Evolutionary conservation across 2,329 filamentous ascomycete species (phyloP).

Genomic region (Emydomyces testavorans): DNA sequence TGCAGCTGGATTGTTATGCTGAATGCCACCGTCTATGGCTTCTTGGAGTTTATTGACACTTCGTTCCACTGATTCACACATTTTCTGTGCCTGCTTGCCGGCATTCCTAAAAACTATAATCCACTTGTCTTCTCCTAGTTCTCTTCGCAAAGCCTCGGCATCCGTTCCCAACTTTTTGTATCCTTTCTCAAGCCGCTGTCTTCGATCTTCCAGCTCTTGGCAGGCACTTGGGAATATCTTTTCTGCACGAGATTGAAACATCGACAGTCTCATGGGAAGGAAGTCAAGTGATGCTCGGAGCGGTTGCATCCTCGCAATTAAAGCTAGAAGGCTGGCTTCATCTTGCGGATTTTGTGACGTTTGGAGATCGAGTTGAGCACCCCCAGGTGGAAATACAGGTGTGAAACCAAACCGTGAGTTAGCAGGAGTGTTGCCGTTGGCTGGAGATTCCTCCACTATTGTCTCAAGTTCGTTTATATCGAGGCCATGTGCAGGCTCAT

Average conservation of each 20-base stretch:
- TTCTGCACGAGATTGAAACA: constrained; percentile 69
- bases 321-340: constrained; percentile 72
- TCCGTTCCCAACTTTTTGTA: constrained; percentile 85
- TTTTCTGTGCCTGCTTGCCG: constrained; percentile 81
- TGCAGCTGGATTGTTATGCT: constrained; percentile 57
- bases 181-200: constrained; percentile 62
- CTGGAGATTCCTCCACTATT: constrained; percentile 77
- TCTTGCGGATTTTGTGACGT: constrained; percentile 51
- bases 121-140: constrained; percentile 92
- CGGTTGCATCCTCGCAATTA: constrained; percentile 94
- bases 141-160: constrained; percentile 75
- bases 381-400: constrained; percentile 44
- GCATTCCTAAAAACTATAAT: constrained; percentile 90
- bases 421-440: constrained; percentile 40
- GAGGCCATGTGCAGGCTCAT: constrained; percentile 41
- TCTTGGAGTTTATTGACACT: constrained; percentile 74
- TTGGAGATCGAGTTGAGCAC: constrained; percentile 31
- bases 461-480: constrained; percentile 87
- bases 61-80: constrained; percentile 89
- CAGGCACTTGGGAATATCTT: constrained; percentile 79
- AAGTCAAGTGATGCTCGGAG: constrained; percentile 88
- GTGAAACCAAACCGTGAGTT: constrained; percentile 60
- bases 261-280: constrained; percentile 81
- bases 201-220: constrained; percentile 69
- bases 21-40: constrained; percentile 60